Conservation (phyloP, 371 early-diverging fungal genomes). For the Rhizomucor miehei region DNA sequence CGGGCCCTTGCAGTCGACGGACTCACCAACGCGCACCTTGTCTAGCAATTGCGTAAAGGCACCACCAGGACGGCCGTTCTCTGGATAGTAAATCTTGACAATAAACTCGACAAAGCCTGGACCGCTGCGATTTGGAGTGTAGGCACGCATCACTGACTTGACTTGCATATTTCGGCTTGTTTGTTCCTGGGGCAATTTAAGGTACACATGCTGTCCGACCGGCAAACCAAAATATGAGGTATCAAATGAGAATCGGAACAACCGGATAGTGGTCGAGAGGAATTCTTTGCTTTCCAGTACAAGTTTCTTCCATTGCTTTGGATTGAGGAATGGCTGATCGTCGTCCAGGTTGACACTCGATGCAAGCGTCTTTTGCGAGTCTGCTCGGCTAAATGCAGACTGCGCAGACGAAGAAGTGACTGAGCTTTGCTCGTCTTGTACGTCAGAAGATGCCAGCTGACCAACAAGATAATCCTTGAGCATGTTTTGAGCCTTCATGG, state of each 20-base stretch:
- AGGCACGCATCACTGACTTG: conserved; percentile 54
- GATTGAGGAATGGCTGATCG: conserved; percentile 26
- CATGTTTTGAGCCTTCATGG: conserved; percentile 71
- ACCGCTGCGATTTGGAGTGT: conserved; percentile 47
- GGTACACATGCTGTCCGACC: conserved; percentile 45
- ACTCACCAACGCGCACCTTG: conserved; percentile 49
- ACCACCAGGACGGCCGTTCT: conserved; percentile 47
- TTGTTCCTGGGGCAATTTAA: conserved; percentile 18
- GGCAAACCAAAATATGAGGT: conserved; percentile 40
- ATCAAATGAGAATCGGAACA: conserved; percentile 40
- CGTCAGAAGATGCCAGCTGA: conserved; percentile 28
- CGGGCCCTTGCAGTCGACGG: conserved; percentile 58
- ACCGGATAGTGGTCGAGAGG: conserved; percentile 40
- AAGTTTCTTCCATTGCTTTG: conserved; percentile 39
- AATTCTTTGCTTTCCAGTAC: conserved; percentile 27
- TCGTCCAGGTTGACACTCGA: background rate
- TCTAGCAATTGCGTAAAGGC: conserved; percentile 52
- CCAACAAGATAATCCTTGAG: conserved; percentile 67
- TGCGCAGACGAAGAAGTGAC: conserved; percentile 9
- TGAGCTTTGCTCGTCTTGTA: conserved; percentile 2
- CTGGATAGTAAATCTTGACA: conserved; percentile 58
- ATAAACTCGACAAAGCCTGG: conserved; percentile 54
- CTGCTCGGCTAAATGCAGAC: conserved; percentile 1
- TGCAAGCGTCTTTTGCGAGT: conserved; percentile 3
- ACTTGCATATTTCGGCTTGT: conserved; percentile 6